Evolutionary conservation across 306 rosid genomes (phyloP).

Genomic region (Dryas alaskensis): DNA sequence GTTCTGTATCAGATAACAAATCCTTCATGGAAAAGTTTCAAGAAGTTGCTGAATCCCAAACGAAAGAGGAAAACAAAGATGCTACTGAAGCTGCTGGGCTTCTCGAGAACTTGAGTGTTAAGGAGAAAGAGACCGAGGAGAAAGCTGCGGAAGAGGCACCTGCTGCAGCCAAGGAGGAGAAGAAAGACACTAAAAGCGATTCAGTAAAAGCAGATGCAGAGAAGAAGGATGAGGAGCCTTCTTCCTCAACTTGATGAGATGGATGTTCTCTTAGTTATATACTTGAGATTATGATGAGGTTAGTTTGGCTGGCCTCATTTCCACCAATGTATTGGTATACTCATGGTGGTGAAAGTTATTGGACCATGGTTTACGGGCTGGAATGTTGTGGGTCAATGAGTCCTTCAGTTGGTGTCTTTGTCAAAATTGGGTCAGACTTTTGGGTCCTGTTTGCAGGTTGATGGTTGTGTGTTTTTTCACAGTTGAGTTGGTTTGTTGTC

Average conservation of each 20-base stretch:
- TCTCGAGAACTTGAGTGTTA: slow-evolving; percentile 70
- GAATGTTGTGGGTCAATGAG: not conserved
- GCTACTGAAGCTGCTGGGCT: slow-evolving; percentile 70
- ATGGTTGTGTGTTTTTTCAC: slow-evolving; percentile 42
- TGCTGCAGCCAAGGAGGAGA: slow-evolving; percentile 26
- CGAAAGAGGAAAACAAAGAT: slow-evolving; percentile 53
- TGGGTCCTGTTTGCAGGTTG: slow-evolving; percentile 42
- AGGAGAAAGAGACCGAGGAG: slow-evolving; percentile 53
- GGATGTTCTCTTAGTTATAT: no score
- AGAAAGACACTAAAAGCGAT: slow-evolving; percentile 20
- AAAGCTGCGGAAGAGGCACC: slow-evolving; percentile 29
- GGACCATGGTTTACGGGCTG: no score
- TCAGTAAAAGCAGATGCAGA: slow-evolving; percentile 39
- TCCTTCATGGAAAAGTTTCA: slow-evolving; percentile 82
- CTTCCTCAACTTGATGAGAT: no score
- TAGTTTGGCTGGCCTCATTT: no score
- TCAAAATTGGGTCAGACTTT: not conserved
- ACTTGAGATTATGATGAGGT: no score
- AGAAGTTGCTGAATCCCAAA: slow-evolving; percentile 88
- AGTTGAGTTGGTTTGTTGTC: slow-evolving; percentile 34
- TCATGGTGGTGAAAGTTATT: no score
- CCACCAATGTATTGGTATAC: no score
- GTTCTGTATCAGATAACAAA: slow-evolving; percentile 56
- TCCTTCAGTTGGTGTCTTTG: not conserved
- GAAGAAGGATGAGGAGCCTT: not conserved